Percentiles rank a stretch among this genome's conserved stretches.
phyloP scores from a whole-genome alignment of 495 filamentous ascomycete genomes.

The Apiosordaria backusii region DNA sequence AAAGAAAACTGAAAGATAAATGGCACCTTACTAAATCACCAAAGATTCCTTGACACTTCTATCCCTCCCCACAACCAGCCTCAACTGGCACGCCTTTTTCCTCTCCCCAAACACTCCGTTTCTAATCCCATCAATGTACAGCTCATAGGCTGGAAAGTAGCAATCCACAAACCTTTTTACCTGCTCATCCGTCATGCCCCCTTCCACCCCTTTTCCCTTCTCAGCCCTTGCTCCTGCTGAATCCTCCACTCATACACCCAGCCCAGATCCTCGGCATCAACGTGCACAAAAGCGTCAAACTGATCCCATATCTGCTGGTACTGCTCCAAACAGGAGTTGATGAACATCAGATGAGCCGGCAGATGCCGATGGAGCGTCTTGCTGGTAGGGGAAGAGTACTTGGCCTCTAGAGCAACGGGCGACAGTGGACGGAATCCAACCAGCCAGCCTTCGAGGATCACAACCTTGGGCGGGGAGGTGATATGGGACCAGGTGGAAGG shows the following conservation, averaged over 20 bases:
- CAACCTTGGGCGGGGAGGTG: conserved; percentile 47
- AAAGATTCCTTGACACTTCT: conserved; percentile 58
- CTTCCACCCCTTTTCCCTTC: conserved; percentile 44
- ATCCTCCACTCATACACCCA: conserved; percentile 87
- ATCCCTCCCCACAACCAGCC: conserved; percentile 66
- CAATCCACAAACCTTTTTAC: conserved; percentile 53
- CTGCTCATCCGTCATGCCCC: conserved; percentile 68
- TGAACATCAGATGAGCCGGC: conserved; percentile 63
- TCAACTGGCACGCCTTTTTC: conserved; percentile 57
- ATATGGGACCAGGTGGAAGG: conserved; percentile 44
- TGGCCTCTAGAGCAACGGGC: conserved; percentile 47
- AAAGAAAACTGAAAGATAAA: not conserved
- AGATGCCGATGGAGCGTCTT: conserved; percentile 53
- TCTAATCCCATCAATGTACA: conserved; percentile 67
- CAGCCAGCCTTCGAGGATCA: conserved; percentile 92
- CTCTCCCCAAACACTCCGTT: conserved; percentile 53
- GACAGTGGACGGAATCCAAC: conserved; percentile 74
- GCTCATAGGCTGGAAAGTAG: conserved; percentile 63
- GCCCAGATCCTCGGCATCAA: conserved; percentile 72
- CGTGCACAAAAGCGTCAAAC: conserved; percentile 80
- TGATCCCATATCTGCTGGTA: conserved; percentile 74
- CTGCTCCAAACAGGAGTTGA: conserved; percentile 64
- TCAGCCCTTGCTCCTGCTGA: conserved; percentile 72
- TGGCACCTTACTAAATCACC: conserved; percentile 41
- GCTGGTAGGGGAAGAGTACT: conserved; percentile 49